These are phyloP conservation scores for Fennellomyces sp. DNA, from an alignment of 371 early-diverging fungal species.

Conservation along the genomic window DNA sequence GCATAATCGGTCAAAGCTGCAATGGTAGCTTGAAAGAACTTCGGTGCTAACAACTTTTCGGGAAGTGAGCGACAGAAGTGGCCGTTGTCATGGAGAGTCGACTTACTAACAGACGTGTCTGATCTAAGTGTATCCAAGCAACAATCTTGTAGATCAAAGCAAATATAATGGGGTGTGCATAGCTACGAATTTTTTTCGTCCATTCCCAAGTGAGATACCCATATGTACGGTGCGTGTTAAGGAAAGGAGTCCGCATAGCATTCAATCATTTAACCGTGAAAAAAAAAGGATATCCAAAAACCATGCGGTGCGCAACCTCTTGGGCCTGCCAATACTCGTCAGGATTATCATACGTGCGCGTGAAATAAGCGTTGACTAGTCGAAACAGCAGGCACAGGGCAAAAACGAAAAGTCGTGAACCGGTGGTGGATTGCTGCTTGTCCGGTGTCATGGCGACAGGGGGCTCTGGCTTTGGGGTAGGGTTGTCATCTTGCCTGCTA, in stretches of 20 bases:
- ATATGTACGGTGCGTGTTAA: slow-evolving; percentile 44
- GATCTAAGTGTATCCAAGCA: slow-evolving; percentile 61
- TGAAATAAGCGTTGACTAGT: slow-evolving; percentile 61
- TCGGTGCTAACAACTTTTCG: slow-evolving; percentile 71
- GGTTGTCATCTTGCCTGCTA: background rate
- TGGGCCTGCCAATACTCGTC: slow-evolving; percentile 93
- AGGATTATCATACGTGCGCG: slow-evolving; percentile 78
- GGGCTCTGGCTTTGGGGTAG: background rate
- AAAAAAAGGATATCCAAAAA: slow-evolving; percentile 70
- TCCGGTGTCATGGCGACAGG: background rate
- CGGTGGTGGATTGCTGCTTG: slow-evolving; percentile 13
- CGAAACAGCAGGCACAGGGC: slow-evolving; percentile 60
- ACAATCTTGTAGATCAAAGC: slow-evolving; percentile 70
- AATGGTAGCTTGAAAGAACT: slow-evolving; percentile 71
- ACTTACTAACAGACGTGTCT: slow-evolving; percentile 57
- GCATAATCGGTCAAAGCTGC: slow-evolving; percentile 77
- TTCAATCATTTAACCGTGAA: background rate
- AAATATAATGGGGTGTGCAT: slow-evolving; percentile 79
- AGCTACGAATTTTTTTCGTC: slow-evolving; percentile 73
- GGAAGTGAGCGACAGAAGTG: background rate
- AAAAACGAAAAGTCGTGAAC: slow-evolving; percentile 38
- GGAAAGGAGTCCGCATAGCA: slow-evolving; percentile 11
- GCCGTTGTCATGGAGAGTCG: background rate
- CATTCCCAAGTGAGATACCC: slow-evolving; percentile 96
- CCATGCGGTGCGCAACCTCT: slow-evolving; percentile 83